These are phyloP conservation scores for Didymella pinodella DNA, from an alignment of 2,329 filamentous ascomycete species.

Conservation along the genomic window DNA sequence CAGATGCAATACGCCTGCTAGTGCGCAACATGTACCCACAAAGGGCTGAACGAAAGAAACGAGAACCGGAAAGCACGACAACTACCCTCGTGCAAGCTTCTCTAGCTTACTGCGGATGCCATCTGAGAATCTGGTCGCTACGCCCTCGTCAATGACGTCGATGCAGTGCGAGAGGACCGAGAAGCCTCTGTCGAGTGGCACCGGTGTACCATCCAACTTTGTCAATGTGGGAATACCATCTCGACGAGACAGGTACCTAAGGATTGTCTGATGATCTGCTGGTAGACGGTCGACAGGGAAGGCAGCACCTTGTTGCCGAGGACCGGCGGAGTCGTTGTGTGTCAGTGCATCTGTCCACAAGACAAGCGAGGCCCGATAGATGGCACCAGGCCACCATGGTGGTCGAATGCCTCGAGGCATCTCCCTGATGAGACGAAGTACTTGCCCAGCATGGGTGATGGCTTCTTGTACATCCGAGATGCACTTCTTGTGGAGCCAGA, in stretches of 20 bases:
- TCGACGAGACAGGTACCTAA: slow-evolving; percentile 61
- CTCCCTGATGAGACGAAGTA: slow-evolving; percentile 66
- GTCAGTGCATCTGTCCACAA: slow-evolving; percentile 62
- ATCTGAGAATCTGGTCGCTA: slow-evolving; percentile 62
- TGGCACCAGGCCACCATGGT: slow-evolving; percentile 74
- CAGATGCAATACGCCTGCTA: slow-evolving; percentile 19
- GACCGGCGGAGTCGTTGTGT: slow-evolving; percentile 56
- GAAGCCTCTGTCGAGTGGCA: slow-evolving; percentile 58
- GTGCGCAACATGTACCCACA: slow-evolving; percentile 7
- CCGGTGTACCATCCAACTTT: slow-evolving; percentile 58
- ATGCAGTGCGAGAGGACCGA: slow-evolving; percentile 61
- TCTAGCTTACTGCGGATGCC: slow-evolving; percentile 64
- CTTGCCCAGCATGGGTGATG: slow-evolving; percentile 72
- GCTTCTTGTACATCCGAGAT: slow-evolving; percentile 70
- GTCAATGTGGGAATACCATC: slow-evolving; percentile 63
- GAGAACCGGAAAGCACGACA: neutral
- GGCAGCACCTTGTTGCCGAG: slow-evolving; percentile 49
- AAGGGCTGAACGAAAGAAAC: slow-evolving; percentile 11
- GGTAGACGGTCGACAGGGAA: slow-evolving; percentile 62
- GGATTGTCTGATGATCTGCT: slow-evolving; percentile 60
- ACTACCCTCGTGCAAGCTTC: slow-evolving; percentile 50
- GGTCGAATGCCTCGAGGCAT: slow-evolving; percentile 69
- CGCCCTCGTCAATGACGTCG: slow-evolving; percentile 62
- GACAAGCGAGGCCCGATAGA: slow-evolving; percentile 66
- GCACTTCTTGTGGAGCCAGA: slow-evolving; percentile 67